These are phyloP conservation scores for Globisporangium irregulare DNA, from an alignment of 352 stramenopile species.

Conservation along the genomic window DNA sequence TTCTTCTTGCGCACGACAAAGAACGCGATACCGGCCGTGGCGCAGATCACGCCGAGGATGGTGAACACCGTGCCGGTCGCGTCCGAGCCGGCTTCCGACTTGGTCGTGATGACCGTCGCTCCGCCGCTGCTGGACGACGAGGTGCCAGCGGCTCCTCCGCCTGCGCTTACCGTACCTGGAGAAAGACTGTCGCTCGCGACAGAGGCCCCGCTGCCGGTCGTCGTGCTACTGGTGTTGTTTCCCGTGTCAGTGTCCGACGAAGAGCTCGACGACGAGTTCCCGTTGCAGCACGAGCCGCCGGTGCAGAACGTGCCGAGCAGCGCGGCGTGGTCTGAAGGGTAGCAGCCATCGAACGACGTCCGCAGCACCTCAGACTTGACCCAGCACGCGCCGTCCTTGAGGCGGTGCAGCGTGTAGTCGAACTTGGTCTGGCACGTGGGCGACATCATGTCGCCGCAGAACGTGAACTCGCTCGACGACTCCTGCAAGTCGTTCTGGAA, in stretches of 20 bases:
- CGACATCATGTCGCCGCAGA: slow-evolving; percentile 65
- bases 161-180: slow-evolving; percentile 22
- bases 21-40: slow-evolving; percentile 40
- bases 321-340: slow-evolving; percentile 70
- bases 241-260: not conserved
- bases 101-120: slow-evolving; percentile 35
- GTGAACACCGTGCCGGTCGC: slow-evolving; percentile 43
- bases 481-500: slow-evolving; percentile 48
- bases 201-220: slow-evolving; percentile 9
- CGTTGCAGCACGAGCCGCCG: slow-evolving; percentile 48
- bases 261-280: slow-evolving; percentile 25
- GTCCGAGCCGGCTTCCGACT: slow-evolving; percentile 29
- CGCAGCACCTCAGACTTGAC: slow-evolving; percentile 58
- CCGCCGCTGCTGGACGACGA: slow-evolving; percentile 10
- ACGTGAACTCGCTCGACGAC: slow-evolving; percentile 50
- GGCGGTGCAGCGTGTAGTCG: slow-evolving; percentile 57
- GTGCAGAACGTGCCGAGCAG: slow-evolving; percentile 61
- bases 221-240: not conserved
- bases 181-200: slow-evolving; percentile 20
- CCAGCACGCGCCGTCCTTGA: slow-evolving; percentile 43
- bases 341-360: slow-evolving; percentile 62
- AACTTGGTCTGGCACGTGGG: slow-evolving; percentile 64
- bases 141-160: not conserved
- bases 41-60: slow-evolving; percentile 43
- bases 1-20: slow-evolving; percentile 56